Evolutionary conservation across 176 grass and related monocot genomes (phyloP).

Genomic region (bread wheat (Triticum aestivum)): DNA sequence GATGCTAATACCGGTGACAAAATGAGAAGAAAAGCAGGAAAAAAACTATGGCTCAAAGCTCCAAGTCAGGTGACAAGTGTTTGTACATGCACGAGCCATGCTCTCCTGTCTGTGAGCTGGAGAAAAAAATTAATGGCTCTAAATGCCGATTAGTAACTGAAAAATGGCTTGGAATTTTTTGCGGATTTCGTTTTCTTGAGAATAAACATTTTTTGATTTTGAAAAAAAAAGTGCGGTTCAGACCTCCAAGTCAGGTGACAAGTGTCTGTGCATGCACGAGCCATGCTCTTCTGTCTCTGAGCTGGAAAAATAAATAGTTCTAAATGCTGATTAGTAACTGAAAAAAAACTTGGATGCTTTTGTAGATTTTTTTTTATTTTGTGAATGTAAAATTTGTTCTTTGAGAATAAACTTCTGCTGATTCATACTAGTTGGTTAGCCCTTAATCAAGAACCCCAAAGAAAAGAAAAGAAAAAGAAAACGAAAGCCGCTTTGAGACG

Average conservation of each 20-base stretch:
- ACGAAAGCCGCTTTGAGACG: conserved; percentile 16
- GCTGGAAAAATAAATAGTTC: neutral
- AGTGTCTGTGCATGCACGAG: neutral
- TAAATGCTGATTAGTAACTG: neutral
- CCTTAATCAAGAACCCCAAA: neutral
- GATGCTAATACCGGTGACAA: neutral
- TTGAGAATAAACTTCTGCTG: neutral
- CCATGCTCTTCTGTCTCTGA: neutral
- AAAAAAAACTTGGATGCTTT: neutral
- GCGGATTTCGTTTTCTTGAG: neutral
- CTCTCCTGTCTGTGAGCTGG: neutral
- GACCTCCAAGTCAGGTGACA: neutral
- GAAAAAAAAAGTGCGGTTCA: no score
- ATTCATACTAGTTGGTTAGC: neutral
- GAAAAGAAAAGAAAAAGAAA: neutral
- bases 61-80: neutral
- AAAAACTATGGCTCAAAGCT: neutral
- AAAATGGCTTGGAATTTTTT: neutral
- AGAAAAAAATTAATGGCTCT: neutral
- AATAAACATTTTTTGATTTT: neutral
- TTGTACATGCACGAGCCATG: neutral
- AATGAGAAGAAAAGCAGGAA: neutral
- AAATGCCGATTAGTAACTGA: neutral
- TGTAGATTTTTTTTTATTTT: neutral
- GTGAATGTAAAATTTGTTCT: neutral